A percentile compares a stretch with the other conserved stretches of the same genome.
These are phyloP conservation scores for Candida argentea DNA, from an alignment of 805 yeast genomes.

Conservation along the genomic window DNA sequence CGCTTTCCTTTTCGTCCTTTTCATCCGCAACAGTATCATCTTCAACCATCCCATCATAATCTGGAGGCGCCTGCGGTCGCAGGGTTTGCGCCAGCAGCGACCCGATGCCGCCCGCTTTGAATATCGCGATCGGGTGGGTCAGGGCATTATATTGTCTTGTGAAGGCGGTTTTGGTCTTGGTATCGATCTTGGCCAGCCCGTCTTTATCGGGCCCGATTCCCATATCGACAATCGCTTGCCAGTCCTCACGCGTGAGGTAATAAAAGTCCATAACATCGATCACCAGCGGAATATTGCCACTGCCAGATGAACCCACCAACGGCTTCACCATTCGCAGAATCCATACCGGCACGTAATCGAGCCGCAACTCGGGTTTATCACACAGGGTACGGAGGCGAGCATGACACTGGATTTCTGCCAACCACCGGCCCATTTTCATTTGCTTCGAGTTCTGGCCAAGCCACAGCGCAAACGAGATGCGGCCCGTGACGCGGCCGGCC, in stretches of 20 bases:
- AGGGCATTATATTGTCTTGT: constrained; percentile 72
- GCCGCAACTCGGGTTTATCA: constrained; percentile 61
- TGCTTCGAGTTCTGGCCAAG: constrained; percentile 84
- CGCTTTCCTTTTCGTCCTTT: constrained; percentile 35
- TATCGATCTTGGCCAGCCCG: constrained; percentile 46
- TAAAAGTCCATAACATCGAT: constrained; percentile 75
- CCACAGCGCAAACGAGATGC: constrained; percentile 77
- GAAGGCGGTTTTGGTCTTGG: constrained; percentile 75
- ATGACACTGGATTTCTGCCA: constrained; percentile 86
- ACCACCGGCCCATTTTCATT: constrained; percentile 63
- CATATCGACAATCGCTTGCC: constrained; percentile 81
- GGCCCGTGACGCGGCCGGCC: constrained; percentile 58
- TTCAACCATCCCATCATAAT: constrained; percentile 60
- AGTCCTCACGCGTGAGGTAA: constrained; percentile 81
- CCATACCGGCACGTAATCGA: constrained; percentile 64
- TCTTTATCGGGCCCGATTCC: constrained; percentile 48
- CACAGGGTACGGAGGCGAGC: constrained; percentile 73
- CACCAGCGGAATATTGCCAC: constrained; percentile 55
- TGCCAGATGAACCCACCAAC: constrained; percentile 42
- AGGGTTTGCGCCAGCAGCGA: constrained; percentile 29
- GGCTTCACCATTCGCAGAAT: constrained; percentile 51
- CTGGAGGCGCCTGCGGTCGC: no score
- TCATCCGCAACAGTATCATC: constrained; percentile 32
- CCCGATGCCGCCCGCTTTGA: constrained; percentile 54
- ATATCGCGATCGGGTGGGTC: constrained; percentile 79